Evolutionary conservation across 345 rosid genomes (phyloP).

Genomic region (Linum tenue): DNA sequence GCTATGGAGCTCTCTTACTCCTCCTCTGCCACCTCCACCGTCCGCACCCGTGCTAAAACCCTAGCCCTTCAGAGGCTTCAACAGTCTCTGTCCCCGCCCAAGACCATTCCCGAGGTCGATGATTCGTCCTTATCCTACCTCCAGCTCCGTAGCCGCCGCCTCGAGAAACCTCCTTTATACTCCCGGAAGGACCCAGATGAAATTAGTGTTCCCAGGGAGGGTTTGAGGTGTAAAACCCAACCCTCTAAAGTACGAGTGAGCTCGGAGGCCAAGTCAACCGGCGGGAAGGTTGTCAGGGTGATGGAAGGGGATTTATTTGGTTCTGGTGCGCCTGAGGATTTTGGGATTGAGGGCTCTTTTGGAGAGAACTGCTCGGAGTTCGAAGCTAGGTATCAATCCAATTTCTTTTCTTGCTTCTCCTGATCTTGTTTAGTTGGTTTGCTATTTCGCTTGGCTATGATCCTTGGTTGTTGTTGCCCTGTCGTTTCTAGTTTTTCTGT

Average conservation of each 20-base stretch:
- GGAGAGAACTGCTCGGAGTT: slow-evolving; percentile 43
- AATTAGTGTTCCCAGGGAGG: neutral
- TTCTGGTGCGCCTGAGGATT: slow-evolving; percentile 15
- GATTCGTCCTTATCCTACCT: slow-evolving; percentile 44
- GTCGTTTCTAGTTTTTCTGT: neutral
- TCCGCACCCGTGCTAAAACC: slow-evolving; percentile 57
- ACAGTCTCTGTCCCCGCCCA: slow-evolving; percentile 6
- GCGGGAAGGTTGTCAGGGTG: neutral
- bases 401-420: neutral
- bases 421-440: neutral
- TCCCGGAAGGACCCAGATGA: neutral
- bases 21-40: slow-evolving; percentile 18
- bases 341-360: slow-evolving; percentile 16
- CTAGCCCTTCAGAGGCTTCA: slow-evolving; percentile 46
- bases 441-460: neutral
- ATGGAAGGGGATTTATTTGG: slow-evolving; percentile 7
- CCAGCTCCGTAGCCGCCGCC: slow-evolving; percentile 59
- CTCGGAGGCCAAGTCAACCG: neutral
- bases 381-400: slow-evolving; percentile 34
- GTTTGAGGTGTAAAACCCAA: neutral
- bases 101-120: slow-evolving; percentile 7
- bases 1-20: slow-evolving; percentile 26
- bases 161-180: slow-evolving; percentile 29
- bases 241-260: neutral
- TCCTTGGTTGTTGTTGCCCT: neutral